Evolutionary conservation across 495 filamentous ascomycete genomes (phyloP), one percentile per base, ranked within the genome.

Genomic region (Aspergillus leporis): DNA sequence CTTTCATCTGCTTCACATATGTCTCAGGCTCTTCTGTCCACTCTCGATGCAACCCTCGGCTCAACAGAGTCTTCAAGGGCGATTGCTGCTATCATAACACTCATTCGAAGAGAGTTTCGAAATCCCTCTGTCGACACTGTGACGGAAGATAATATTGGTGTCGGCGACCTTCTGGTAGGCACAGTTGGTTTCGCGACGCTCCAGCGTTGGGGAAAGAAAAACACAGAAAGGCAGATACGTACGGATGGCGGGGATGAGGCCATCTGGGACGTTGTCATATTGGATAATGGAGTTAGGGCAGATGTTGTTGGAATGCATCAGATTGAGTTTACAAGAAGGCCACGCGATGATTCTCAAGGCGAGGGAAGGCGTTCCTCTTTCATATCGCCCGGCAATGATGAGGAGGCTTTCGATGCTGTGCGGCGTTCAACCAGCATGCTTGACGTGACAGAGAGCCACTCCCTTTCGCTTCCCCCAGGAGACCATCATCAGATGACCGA

Each of bases 211-310:
- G 87, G 87, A 34, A 81, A 78, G 56, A 83, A 78, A 38, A 78
- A 81, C 53, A 83, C 85, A 19, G 82, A 87, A 54, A 74, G 81
- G 50, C 78, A 87, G 30, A 68, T 75, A 18, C 79, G 76, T 18
- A 72, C 78, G 1, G 76, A 78, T 31, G 71, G 76, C 46, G 79
- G 79, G 13, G 81, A 88, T 50, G 88, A 90, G 63, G 72, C 83
- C 25, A 77, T 92, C 10, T 93, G 90, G 90, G 90, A 93, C 74
- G 85, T 90, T n/a, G 86, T 92, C 46, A 84, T 92, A 31, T 66
- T 89, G 19, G 82, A 88, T 60, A 81, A 87, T 60, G 87, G 85
- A 1, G 69, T 76, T 41, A 74, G 84, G 38, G 83, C 83, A 23
- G 87, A 89, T 66, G 76, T 89, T 16, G 74, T 83, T 38, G 78